These are phyloP conservation scores for Saccharomycopsis crataegensis DNA, from an alignment of 1,139 yeast genomes.

Conservation along the genomic window DNA sequence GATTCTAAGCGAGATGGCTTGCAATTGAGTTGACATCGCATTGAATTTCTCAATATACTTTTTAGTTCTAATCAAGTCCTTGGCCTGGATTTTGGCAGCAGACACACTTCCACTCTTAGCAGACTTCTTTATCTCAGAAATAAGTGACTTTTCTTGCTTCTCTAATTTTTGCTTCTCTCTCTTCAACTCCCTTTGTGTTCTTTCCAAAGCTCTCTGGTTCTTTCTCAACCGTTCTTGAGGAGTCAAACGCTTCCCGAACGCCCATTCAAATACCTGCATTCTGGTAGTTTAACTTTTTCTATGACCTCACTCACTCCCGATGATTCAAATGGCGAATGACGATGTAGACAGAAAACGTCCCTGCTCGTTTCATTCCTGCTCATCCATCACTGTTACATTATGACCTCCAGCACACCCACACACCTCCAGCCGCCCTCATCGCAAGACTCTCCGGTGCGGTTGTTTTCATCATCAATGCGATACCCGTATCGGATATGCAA, in stretches of 20 bases:
- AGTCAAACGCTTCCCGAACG: slow-evolving; percentile 86
- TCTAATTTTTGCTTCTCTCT: slow-evolving; percentile 83
- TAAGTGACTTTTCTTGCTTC: slow-evolving; percentile 81
- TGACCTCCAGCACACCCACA: too few species aligned
- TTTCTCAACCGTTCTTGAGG: slow-evolving; percentile 93
- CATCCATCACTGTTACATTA: neutral
- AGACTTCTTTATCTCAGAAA: slow-evolving; percentile 78
- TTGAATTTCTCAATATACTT: slow-evolving; percentile 78
- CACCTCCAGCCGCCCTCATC: too few species aligned
- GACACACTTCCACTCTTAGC: slow-evolving; percentile 86
- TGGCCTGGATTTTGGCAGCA: slow-evolving; percentile 91
- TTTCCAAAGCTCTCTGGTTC: slow-evolving; percentile 90
- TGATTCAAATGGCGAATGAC: too few species aligned
- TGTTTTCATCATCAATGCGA: too few species aligned
- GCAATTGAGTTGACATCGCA: slow-evolving; percentile 90
- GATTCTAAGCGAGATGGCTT: slow-evolving; percentile 84
- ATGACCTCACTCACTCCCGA: neutral
- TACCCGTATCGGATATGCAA: too few species aligned
- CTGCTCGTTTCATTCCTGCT: neutral
- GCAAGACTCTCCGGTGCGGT: too few species aligned
- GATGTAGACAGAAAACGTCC: neutral
- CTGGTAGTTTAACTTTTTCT: neutral
- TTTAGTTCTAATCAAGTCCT: slow-evolving; percentile 85
- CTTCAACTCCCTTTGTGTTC: slow-evolving; percentile 87
- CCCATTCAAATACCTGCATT: slow-evolving; percentile 82